A percentile compares a stretch with the other conserved stretches of the same genome.
phyloP scores from a whole-genome alignment of 163 green algal species.

The Scenedesmus sp. region DNA sequence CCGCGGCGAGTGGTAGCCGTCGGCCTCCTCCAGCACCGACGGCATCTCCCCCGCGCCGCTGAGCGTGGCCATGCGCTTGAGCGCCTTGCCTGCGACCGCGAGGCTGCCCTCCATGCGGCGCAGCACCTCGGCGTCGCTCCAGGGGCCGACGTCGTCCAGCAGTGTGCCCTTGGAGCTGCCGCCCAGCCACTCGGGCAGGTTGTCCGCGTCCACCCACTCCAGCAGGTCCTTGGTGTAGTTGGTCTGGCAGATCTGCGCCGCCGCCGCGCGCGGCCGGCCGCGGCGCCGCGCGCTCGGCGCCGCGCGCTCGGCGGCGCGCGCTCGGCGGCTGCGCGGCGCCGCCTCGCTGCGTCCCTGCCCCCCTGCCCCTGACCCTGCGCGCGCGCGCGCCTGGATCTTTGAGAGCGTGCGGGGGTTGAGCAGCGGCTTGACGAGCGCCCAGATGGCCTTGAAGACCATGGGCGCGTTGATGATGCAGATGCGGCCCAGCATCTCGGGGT shows the following conservation, averaged over 20 bases:
- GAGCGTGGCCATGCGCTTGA: slow-evolving; percentile 44
- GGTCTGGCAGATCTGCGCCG: slow-evolving; percentile 71
- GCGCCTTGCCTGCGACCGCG: slow-evolving; percentile 17
- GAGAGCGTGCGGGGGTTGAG: slow-evolving; percentile 85
- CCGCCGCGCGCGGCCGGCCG: too few relatives aligned
- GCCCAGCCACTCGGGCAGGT: slow-evolving; percentile 89
- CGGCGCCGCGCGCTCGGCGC: too few relatives aligned
- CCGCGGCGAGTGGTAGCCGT: slow-evolving; percentile 42
- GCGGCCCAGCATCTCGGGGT: slow-evolving; percentile 91
- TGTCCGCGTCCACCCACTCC: slow-evolving; percentile 80
- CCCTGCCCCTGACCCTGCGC: neutral
- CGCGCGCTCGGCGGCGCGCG: too few relatives aligned
- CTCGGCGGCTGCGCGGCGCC: too few relatives aligned
- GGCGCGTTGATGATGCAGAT: slow-evolving; percentile 95
- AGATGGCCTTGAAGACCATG: slow-evolving; percentile 87
- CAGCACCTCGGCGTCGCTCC: slow-evolving; percentile 71
- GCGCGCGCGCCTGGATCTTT: slow-evolving; percentile 82
- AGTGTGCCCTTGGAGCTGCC: slow-evolving; percentile 81
- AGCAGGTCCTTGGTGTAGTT: slow-evolving; percentile 81
- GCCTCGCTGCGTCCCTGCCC: neutral
- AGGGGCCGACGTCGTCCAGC: slow-evolving; percentile 89
- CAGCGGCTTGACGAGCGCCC: slow-evolving; percentile 80
- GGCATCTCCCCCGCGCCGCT: neutral
- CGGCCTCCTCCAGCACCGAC: neutral
- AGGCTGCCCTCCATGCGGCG: slow-evolving; percentile 35